Percentiles rank a stretch among this genome's conserved stretches.
Evolutionary conservation across 768 basidiomycete species (phyloP).

Genomic region (Lentinula aciculospora): DNA sequence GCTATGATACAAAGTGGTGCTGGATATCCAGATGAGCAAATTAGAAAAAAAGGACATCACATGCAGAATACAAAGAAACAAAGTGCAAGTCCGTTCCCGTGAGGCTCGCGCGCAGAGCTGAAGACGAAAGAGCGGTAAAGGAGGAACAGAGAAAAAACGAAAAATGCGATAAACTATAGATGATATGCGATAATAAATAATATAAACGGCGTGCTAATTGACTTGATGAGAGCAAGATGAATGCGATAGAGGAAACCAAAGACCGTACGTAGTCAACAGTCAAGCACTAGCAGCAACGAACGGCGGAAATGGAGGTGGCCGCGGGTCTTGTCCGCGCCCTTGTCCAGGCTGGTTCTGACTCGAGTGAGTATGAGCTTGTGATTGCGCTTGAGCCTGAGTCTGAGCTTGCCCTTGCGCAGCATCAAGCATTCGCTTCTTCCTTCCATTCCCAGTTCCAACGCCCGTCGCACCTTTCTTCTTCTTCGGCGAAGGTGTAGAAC

Average conservation of each 20-base stretch:
- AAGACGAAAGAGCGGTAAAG: background rate
- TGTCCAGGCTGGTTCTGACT: background rate
- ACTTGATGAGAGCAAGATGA: background rate
- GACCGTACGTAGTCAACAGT: background rate
- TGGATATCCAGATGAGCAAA: background rate
- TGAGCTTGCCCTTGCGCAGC: slow-evolving; percentile 11
- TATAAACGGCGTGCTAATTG: background rate
- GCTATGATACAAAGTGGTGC: background rate
- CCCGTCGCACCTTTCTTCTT: slow-evolving; percentile 39
- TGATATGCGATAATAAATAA: background rate
- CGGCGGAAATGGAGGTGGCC: slow-evolving; percentile 21
- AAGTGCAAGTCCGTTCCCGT: background rate
- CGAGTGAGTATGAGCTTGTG: background rate
- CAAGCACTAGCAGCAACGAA: slow-evolving; percentile 30
- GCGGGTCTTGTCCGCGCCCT: slow-evolving; percentile 9
- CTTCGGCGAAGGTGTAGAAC: slow-evolving; percentile 29
- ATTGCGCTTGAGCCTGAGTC: slow-evolving; percentile 6
- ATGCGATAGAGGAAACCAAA: background rate
- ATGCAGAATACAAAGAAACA: background rate
- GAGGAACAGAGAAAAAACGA: background rate
- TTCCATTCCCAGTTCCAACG: slow-evolving; percentile 38
- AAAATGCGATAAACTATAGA: background rate
- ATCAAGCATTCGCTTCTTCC: slow-evolving; percentile 28
- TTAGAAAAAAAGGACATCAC: background rate
- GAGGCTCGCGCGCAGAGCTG: no score